phyloP scores from a whole-genome alignment of 2,329 filamentous ascomycete species.

The Pyrenochaeta sp. region DNA sequence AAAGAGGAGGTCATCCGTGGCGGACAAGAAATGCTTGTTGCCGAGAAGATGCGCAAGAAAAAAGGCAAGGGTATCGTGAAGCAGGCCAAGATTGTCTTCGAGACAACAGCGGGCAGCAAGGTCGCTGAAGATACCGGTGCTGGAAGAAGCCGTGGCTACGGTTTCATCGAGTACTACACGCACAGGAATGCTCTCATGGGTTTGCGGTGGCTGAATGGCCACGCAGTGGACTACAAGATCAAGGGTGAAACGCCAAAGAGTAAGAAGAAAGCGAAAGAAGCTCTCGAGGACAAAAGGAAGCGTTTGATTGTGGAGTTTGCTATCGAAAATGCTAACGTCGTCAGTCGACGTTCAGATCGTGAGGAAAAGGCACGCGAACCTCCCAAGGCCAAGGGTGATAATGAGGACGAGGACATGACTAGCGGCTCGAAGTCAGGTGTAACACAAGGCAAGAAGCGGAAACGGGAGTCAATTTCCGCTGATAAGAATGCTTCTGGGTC shows the following conservation, averaged over 20 bases:
- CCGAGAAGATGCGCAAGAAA: constrained; percentile 78
- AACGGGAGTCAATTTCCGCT: constrained; percentile 39
- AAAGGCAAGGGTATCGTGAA: constrained; percentile 88
- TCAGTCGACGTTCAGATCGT: constrained; percentile 75
- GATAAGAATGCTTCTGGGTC: constrained; percentile 12
- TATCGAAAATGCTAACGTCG: constrained; percentile 96
- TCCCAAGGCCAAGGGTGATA: constrained; percentile 36
- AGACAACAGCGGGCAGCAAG: constrained; percentile 85
- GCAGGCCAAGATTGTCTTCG: constrained; percentile 95
- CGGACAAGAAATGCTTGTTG: constrained; percentile 78
- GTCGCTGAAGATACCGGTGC: constrained; percentile 77
- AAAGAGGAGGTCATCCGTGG: constrained; percentile 86
- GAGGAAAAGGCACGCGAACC: constrained; percentile 64
- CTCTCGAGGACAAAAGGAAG: constrained; percentile 78
- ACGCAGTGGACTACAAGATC: constrained; percentile 62
- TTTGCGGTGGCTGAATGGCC: constrained; percentile 89
- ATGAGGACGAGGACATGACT: constrained; percentile 23
- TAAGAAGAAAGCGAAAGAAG: constrained; percentile 50
- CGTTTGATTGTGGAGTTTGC: constrained; percentile 95
- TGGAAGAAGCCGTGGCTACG: constrained; percentile 89
- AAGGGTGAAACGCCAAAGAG: constrained; percentile 55
- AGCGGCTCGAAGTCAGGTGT: constrained; percentile 15
- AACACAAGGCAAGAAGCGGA: constrained; percentile 47
- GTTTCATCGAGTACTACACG: constrained; percentile 95
- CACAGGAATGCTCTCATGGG: constrained; percentile 96